Evolutionary conservation across 208 protist species (phyloP), one percentile per base, ranked within the genome.

Genomic region (Leptomonas seymouri): DNA sequence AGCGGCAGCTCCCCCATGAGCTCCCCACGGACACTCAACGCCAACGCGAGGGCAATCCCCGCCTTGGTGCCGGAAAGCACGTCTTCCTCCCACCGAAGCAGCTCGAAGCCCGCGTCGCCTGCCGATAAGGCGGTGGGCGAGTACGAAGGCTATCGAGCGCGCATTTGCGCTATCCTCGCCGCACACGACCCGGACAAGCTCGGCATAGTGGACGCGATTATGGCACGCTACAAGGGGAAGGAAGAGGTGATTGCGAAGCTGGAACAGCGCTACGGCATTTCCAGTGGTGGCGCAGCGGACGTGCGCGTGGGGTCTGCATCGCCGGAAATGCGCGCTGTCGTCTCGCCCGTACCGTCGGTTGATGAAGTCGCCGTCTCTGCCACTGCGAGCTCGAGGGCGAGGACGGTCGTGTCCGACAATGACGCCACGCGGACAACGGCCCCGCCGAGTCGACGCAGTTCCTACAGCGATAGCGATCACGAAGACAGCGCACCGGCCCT

Each of bases 171-270:
- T 0, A 75, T 86, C 42, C 53, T 81, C 27, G 54, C 55, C 20
- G 50, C 53, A 18, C 74, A 89, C 57, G 86, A 85, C 46, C 77
- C 73, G 5, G 56, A 76, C 0, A 84, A 83, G 27, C 36, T 85
- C 45, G 68, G 56, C 46, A 71, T 69, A 42, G 75, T 83, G 9
- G 84, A 86, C 12, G 55, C 62, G 0, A 49, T 82, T 31, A 60
- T 86, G 30, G 67, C 78, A 31, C 56, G 44, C 8, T 80, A 87
- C 80, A 41, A 51, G 11, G 75, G 77, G 0, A 67, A 75, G n/a
- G 83, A 85, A 67, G 79, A 70, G 30, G 64, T 72, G 28, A 59
- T 81, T 28, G 60, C 86, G 11, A 64, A 67, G 39, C 59, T 87
- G 16, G 67, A 79, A 36, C 80, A 84, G 59, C 84, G 84, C 49